Evolutionary conservation across 2,329 filamentous ascomycete genomes (phyloP).

Genomic region (Colletotrichum musicola): DNA sequence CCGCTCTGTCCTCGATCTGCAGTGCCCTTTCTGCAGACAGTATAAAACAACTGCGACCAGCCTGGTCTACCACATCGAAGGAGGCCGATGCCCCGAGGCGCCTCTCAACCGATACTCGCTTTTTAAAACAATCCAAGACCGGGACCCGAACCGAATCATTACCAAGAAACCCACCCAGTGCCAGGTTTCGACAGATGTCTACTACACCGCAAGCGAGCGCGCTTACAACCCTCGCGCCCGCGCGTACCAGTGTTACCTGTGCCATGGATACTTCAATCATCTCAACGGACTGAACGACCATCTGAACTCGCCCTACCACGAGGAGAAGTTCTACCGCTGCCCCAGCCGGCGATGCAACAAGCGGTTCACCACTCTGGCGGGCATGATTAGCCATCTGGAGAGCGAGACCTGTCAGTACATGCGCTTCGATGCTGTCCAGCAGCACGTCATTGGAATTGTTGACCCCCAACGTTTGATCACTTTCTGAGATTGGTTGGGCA

Average conservation of each 20-base stretch:
- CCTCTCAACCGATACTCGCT: conserved; percentile 62
- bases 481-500: conserved; percentile 41
- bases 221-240: conserved; percentile 45
- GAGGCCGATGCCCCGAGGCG: conserved; percentile 62
- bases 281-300: conserved; percentile 60
- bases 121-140: conserved; percentile 56
- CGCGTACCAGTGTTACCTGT: conserved; percentile 64
- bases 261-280: conserved; percentile 48
- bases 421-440: conserved; percentile 52
- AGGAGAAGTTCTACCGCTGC: conserved; percentile 55
- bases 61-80: conserved; percentile 68
- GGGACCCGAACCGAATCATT: conserved; percentile 62
- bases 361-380: conserved; percentile 56
- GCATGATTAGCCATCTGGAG: conserved; percentile 56
- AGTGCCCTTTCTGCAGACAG: conserved; percentile 68
- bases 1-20: conserved; percentile 51
- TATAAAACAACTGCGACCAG: conserved; percentile 64
- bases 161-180: conserved; percentile 64
- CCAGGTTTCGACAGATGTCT: conserved; percentile 47
- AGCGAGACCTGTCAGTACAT: conserved; percentile 56
- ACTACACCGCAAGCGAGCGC: conserved; percentile 56
- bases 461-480: background rate
- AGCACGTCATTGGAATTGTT: conserved; percentile 12
- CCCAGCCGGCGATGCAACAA: conserved; percentile 48
- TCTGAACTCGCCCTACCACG: conserved; percentile 61